Evolutionary conservation across 768 basidiomycete species (phyloP).

Genomic region (Mycena venus): DNA sequence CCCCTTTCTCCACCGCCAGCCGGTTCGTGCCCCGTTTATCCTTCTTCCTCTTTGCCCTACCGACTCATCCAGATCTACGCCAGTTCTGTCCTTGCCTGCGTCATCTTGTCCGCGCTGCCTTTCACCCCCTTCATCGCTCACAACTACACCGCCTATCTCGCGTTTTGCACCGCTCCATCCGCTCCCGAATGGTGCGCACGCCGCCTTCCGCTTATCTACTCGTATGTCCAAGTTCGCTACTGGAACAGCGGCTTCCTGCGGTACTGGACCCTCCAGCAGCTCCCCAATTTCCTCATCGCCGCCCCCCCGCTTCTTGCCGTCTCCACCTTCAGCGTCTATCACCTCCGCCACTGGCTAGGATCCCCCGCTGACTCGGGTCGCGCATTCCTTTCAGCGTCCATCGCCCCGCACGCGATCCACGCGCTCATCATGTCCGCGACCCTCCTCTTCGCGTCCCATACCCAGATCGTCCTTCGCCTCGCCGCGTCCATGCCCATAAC

Average conservation of each 20-base stretch:
- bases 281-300: conserved; percentile 91
- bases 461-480: conserved; percentile 88
- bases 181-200: conserved; percentile 72
- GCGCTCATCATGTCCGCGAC: conserved; percentile 71
- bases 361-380: conserved; percentile 1
- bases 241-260: conserved; percentile 90
- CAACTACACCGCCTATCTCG: conserved; percentile 73
- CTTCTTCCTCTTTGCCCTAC: conserved; percentile 2
- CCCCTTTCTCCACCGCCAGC: conserved; percentile 59
- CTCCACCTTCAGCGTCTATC: conserved; percentile 53
- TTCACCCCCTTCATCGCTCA: conserved; percentile 79
- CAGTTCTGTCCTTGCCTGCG: conserved; percentile 48
- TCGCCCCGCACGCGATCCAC: conserved; percentile 84
- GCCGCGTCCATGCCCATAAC: conserved; percentile 81
- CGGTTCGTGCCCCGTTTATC: conserved; percentile 42
- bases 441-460: conserved; percentile 85
- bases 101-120: conserved; percentile 59
- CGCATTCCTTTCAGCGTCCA: conserved; percentile 51
- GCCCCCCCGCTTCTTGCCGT: conserved; percentile 74
- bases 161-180: conserved; percentile 68
- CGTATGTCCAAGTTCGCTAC: conserved; percentile 84
- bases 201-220: conserved; percentile 79
- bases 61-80: conserved; percentile 48
- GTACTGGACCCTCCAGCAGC: conserved; percentile 87
- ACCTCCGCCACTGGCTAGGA: conserved; percentile 41